These are phyloP conservation scores for Cyberlindnera euphorbiiphila DNA, from an alignment of 805 yeast species.

Conservation along the genomic window DNA sequence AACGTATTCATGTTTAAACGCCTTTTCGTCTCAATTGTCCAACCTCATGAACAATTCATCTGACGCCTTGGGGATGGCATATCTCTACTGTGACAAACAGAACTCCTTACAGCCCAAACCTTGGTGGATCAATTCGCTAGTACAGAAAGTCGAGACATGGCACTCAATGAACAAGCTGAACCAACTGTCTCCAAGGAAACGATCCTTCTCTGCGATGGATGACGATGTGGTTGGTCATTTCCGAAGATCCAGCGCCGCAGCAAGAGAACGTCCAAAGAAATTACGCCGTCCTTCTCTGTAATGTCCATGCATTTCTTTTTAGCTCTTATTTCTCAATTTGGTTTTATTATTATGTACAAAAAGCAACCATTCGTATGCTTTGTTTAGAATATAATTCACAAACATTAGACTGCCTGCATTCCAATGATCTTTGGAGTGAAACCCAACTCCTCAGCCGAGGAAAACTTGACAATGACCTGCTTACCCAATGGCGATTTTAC, in stretches of 20 bases:
- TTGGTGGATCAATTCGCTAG: slow-evolving; percentile 6
- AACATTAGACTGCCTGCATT: slow-evolving; percentile 4
- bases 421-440: slow-evolving; percentile 15
- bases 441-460: slow-evolving; percentile 6
- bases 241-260: slow-evolving; percentile 4
- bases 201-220: slow-evolving; percentile 11
- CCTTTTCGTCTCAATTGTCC: slow-evolving; percentile 7
- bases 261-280: slow-evolving; percentile 6
- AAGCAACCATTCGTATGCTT: no score
- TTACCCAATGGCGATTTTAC: slow-evolving; percentile 23
- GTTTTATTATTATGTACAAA: no score
- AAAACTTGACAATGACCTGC: slow-evolving; percentile 10
- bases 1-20: slow-evolving; percentile 4
- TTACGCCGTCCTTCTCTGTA: slow-evolving; percentile 7
- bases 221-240: slow-evolving; percentile 3
- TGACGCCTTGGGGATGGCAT: slow-evolving; percentile 1
- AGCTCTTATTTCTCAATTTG: no score
- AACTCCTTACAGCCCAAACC: neutral
- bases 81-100: neutral
- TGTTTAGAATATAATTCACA: neutral
- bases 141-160: slow-evolving; percentile 8
- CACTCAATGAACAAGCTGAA: neutral
- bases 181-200: slow-evolving; percentile 10
- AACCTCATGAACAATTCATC: slow-evolving; percentile 1
- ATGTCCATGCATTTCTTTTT: no score